Base-by-base conservation (phyloP, 2,329 filamentous ascomycete species). In the Pseudocercospora vitis region DNA sequence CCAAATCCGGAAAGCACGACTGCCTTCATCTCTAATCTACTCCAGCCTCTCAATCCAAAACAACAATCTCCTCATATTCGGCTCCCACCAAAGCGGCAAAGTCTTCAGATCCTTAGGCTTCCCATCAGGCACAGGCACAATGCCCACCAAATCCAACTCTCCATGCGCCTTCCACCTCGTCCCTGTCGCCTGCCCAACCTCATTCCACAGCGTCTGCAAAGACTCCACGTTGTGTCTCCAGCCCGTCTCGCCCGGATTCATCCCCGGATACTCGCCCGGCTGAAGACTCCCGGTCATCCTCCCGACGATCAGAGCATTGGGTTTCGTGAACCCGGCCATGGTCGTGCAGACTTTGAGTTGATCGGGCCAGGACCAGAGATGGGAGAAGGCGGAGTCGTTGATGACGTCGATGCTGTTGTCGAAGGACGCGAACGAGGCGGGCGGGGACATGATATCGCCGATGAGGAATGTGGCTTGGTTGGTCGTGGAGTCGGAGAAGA, bases 401-500 rank as follows among this genome's bases (percentile, higher is more conserved):
- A 46, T 46, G 11, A 46, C 31, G 5, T 46, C 42, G 23, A 46
- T 46, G 4, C 28, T 46, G 8, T 31, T 31, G 5, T 46, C n/a
- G 2, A 46, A 19, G 12, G 24, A 7, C 7, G 16, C 7, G 18
- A 46, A 46, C 1, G 24, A 28, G 14, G 14, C 9, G 3, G 21
- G 21, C 2, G 40, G 23, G 14, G 23, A 11, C 2, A 31, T n/a
- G 5, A 24, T 24, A 8, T 46, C 24, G 6, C 42, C 42, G 14
- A 46, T 31, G 9, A 46, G 12, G 28, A 46, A 46, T 19, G 28
- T 46, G 24, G 42, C 42, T 19, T 29, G 14, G 12, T 46, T 46
- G 12, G 24, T 46, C 4, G 3, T 23, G 8, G 35, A 39, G 54
- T 74, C 72, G 3, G 58, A 57, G 56, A 74, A 75, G 4, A 74